Percentiles rank a stretch among this genome's conserved stretches.
These are phyloP conservation scores for Rhodofomes roseus DNA, from an alignment of 1,284 basidiomycete genomes.

Conservation along the genomic window DNA sequence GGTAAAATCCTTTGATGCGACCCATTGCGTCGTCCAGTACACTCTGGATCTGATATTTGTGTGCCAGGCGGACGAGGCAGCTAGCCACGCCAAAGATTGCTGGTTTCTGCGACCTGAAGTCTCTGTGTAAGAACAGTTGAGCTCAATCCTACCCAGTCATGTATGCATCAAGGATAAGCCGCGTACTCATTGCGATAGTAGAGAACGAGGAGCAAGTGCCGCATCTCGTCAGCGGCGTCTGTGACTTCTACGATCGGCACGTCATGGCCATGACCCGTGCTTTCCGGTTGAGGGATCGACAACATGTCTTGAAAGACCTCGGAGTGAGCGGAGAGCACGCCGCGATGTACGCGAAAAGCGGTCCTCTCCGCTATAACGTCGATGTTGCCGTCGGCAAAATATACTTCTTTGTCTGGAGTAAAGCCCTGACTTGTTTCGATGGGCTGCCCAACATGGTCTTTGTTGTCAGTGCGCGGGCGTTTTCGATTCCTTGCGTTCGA, in stretches of 20 bases:
- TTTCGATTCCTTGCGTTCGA: neutral
- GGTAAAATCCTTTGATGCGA: neutral
- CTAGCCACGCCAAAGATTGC: neutral
- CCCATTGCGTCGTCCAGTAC: neutral
- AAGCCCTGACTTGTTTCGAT: neutral
- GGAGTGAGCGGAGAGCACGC: conserved; percentile 11
- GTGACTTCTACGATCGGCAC: conserved; percentile 58
- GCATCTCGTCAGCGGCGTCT: conserved; percentile 62
- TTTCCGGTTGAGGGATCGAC: conserved; percentile 5
- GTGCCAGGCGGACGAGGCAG: neutral
- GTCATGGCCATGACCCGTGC: conserved; percentile 28
- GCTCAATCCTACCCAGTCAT: neutral
- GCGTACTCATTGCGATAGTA: conserved; percentile 49
- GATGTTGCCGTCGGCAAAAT: conserved; percentile 15
- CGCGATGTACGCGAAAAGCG: conserved; percentile 11
- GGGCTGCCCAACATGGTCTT: neutral
- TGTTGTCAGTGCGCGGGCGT: neutral
- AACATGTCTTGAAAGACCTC: conserved; percentile 15
- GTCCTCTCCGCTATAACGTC: conserved; percentile 11
- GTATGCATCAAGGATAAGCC: neutral
- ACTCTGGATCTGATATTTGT: conserved; percentile 1
- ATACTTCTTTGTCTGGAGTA: neutral
- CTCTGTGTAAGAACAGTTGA: neutral
- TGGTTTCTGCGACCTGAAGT: neutral
- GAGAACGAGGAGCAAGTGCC: conserved; percentile 62